A percentile compares a stretch with the other conserved stretches of the same genome.
Evolutionary conservation across 208 protist species (phyloP).

Genomic region (Leishmania turanica): DNA sequence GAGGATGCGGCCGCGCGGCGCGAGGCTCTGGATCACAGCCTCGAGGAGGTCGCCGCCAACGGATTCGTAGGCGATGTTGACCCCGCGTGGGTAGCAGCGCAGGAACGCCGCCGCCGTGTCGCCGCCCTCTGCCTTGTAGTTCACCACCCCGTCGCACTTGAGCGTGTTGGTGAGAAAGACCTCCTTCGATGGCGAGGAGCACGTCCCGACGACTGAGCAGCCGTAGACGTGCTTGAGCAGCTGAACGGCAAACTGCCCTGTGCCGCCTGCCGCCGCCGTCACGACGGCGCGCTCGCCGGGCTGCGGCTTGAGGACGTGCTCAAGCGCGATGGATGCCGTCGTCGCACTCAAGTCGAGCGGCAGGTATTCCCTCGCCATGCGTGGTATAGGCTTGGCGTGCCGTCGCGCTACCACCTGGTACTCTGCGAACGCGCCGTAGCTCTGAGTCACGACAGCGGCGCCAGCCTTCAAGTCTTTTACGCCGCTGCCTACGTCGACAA

Average conservation of each 20-base stretch:
- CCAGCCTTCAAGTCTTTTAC: slow-evolving; percentile 53
- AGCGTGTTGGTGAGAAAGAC: slow-evolving; percentile 65
- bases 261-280: slow-evolving; percentile 90
- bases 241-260: slow-evolving; percentile 91
- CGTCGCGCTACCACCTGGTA: slow-evolving; percentile 68
- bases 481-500: slow-evolving; percentile 52
- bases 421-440: slow-evolving; percentile 82
- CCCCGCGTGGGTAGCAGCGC: slow-evolving; percentile 60
- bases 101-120: slow-evolving; percentile 21
- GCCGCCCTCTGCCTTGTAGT: slow-evolving; percentile 42
- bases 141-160: slow-evolving; percentile 79
- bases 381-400: slow-evolving; percentile 53
- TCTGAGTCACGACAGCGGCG: slow-evolving; percentile 70
- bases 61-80: slow-evolving; percentile 90
- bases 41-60: slow-evolving; percentile 89
- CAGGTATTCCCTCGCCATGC: slow-evolving; percentile 52
- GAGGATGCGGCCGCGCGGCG: slow-evolving; percentile 70
- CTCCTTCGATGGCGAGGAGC: slow-evolving; percentile 78
- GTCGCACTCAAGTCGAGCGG: slow-evolving; percentile 84
- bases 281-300: slow-evolving; percentile 80
- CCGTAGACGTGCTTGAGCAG: slow-evolving; percentile 83
- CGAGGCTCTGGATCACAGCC: slow-evolving; percentile 56
- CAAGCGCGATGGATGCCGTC: slow-evolving; percentile 88
- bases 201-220: slow-evolving; percentile 87
- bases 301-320: slow-evolving; percentile 66